Evolutionary conservation across 805 yeast genomes (phyloP).

Genomic region (Priceomyces medius): DNA sequence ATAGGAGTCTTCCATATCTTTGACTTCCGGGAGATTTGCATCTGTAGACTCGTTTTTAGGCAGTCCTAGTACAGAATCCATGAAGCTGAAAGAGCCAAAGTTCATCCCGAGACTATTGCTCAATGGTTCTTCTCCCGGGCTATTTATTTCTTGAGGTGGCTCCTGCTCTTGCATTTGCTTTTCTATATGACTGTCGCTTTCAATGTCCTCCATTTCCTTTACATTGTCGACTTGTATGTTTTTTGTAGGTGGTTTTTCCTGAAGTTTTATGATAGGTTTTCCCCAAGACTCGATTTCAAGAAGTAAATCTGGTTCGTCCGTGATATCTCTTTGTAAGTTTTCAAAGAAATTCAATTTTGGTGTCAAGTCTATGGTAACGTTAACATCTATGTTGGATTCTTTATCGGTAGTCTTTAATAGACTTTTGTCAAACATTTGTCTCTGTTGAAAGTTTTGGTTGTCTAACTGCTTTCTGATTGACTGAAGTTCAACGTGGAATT

Average conservation of each 20-base stretch:
- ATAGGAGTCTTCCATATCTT: constrained; percentile 17
- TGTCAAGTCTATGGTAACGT: constrained; percentile 13
- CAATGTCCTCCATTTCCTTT: not conserved
- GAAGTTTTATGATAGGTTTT: constrained; percentile 13
- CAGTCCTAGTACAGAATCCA: constrained; percentile 14
- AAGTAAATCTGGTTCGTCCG: constrained; percentile 11
- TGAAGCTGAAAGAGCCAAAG: constrained; percentile 17
- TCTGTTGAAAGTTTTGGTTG: constrained; percentile 16
- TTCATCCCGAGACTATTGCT: constrained; percentile 22
- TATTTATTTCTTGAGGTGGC: not conserved
- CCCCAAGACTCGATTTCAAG: constrained; percentile 20
- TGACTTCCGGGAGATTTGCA: constrained; percentile 3
- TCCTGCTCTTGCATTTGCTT: not conserved
- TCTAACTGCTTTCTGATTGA: constrained; percentile 10
- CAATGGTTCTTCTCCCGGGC: constrained; percentile 9
- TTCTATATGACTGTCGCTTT: not conserved
- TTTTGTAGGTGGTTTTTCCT: not conserved
- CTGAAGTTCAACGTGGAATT: constrained; percentile 18
- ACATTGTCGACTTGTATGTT: not conserved
- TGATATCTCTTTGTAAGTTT: constrained; percentile 11
- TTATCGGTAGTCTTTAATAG: constrained; percentile 4
- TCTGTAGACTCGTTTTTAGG: constrained; percentile 15
- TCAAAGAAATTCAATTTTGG: constrained; percentile 16
- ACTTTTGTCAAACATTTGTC: constrained; percentile 12
- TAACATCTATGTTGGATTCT: constrained; percentile 5